Evolutionary conservation across 2,329 filamentous ascomycete genomes (phyloP).

Genomic region (Dothideomycetes sp.): DNA sequence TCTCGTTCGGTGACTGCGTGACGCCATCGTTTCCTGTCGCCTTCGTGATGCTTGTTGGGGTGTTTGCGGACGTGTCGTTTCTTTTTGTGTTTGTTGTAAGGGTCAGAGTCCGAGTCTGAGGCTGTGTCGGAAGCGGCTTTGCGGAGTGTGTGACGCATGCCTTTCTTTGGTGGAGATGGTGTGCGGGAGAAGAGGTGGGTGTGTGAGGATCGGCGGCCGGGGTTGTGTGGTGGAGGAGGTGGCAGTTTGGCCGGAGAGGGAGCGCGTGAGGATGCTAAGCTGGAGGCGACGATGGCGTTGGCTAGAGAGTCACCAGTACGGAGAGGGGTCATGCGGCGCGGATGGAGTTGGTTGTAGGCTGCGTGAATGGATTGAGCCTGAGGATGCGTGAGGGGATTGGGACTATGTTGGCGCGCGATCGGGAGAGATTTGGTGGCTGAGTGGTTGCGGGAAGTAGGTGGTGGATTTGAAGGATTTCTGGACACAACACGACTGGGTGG

Average conservation of each 20-base stretch:
- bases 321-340: slow-evolving; percentile 33
- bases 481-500: slow-evolving; percentile 6
- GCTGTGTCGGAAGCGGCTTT: slow-evolving; percentile 32
- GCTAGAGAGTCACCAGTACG: slow-evolving; percentile 58
- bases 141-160: slow-evolving; percentile 58
- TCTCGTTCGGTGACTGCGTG: slow-evolving; percentile 64
- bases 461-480: not conserved
- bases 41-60: slow-evolving; percentile 65
- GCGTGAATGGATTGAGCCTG: slow-evolving; percentile 22
- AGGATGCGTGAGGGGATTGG: slow-evolving; percentile 51
- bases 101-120: slow-evolving; percentile 35
- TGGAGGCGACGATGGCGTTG: slow-evolving; percentile 66
- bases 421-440: slow-evolving; percentile 33
- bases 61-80: slow-evolving; percentile 54
- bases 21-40: slow-evolving; percentile 65
- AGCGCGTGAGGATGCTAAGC: slow-evolving; percentile 50
- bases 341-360: slow-evolving; percentile 26
- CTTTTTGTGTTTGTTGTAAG: slow-evolving; percentile 42
- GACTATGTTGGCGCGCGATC: slow-evolving; percentile 55
- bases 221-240: slow-evolving; percentile 25
- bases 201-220: slow-evolving; percentile 15
- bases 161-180: slow-evolving; percentile 39
- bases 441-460: slow-evolving; percentile 19
- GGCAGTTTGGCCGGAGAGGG: slow-evolving; percentile 33
- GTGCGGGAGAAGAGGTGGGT: slow-evolving; percentile 29